These are phyloP conservation scores for Oropetium thomaeum DNA, from an alignment of 176 grass and related monocot species.

Conservation along the genomic window DNA sequence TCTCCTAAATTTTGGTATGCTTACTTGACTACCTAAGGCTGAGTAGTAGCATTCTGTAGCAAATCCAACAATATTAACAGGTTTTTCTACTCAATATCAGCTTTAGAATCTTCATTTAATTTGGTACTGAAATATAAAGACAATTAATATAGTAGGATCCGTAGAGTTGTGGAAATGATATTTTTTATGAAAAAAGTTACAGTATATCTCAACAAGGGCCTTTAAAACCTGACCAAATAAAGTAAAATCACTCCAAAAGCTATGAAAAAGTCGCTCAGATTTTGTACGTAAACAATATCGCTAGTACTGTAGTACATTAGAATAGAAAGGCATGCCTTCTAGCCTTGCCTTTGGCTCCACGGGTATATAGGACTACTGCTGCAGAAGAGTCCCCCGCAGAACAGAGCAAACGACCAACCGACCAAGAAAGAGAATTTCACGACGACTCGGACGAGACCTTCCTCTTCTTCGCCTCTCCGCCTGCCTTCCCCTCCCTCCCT, in stretches of 20 bases:
- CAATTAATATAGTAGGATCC: no score
- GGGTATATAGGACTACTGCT: neutral
- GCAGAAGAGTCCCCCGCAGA: neutral
- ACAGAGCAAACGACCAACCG: neutral
- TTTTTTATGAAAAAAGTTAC: no score
- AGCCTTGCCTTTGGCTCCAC: neutral
- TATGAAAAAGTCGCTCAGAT: neutral
- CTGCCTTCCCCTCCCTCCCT: neutral
- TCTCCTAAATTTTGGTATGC: no score
- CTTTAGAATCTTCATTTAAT: no score
- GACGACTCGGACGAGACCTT: conserved; percentile 3
- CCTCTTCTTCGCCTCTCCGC: neutral
- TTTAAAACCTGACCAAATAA: neutral
- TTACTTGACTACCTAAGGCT: no score
- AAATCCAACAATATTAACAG: no score
- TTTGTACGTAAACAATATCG: neutral
- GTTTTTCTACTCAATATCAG: no score
- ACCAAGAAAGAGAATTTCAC: neutral
- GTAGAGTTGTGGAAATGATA: no score
- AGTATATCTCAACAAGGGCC: neutral
- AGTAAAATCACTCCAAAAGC: neutral
- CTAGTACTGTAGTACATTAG: neutral
- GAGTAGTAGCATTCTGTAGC: no score
- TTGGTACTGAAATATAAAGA: no score
- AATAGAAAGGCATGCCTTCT: neutral